phyloP scores from a whole-genome alignment of 768 basidiomycete genomes.

The Trametes punicea region DNA sequence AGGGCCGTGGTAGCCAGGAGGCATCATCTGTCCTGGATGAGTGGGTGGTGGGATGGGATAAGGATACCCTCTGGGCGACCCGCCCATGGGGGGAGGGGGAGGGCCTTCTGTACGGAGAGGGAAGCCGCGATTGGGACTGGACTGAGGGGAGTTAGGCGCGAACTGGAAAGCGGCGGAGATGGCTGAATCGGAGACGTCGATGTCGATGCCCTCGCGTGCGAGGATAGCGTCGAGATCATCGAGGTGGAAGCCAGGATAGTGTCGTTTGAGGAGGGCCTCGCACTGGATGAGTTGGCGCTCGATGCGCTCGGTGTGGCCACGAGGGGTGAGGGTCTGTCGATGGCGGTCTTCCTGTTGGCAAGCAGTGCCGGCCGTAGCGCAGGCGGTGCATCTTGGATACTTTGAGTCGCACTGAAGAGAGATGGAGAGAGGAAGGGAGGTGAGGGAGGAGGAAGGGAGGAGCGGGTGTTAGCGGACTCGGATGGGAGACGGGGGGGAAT shows the following conservation, averaged over 20 bases:
- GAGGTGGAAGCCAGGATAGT: constrained; percentile 64
- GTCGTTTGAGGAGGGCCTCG: constrained; percentile 72
- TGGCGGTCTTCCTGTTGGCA: constrained; percentile 90
- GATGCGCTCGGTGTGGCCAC: constrained; percentile 79
- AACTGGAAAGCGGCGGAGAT: constrained; percentile 30
- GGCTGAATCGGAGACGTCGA: constrained; percentile 24
- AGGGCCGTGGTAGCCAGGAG: constrained; percentile 45
- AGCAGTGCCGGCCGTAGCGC: constrained; percentile 70
- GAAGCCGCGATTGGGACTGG: constrained; percentile 25
- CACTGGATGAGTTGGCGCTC: constrained; percentile 80
- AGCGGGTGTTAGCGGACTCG: constrained; percentile 26
- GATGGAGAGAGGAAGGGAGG: constrained; percentile 23
- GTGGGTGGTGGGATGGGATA: constrained; percentile 31
- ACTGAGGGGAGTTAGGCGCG: constrained; percentile 16
- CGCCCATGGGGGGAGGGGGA: constrained; percentile 22
- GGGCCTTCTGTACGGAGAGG: constrained; percentile 23
- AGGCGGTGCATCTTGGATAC: constrained; percentile 83
- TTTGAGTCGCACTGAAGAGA: constrained; percentile 79
- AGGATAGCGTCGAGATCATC: constrained; percentile 63
- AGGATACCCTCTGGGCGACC: constrained; percentile 32
- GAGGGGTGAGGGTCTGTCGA: constrained; percentile 79
- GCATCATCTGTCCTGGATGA: constrained; percentile 37
- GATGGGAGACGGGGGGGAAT: constrained; percentile 56
- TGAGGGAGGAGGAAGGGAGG: constrained; percentile 26
- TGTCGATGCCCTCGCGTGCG: constrained; percentile 64